Evolutionary conservation across 2,329 filamentous ascomycete species (phyloP), one percentile per base, ranked within the genome.

Genomic region (Magnaporthiopsis incrustans): DNA sequence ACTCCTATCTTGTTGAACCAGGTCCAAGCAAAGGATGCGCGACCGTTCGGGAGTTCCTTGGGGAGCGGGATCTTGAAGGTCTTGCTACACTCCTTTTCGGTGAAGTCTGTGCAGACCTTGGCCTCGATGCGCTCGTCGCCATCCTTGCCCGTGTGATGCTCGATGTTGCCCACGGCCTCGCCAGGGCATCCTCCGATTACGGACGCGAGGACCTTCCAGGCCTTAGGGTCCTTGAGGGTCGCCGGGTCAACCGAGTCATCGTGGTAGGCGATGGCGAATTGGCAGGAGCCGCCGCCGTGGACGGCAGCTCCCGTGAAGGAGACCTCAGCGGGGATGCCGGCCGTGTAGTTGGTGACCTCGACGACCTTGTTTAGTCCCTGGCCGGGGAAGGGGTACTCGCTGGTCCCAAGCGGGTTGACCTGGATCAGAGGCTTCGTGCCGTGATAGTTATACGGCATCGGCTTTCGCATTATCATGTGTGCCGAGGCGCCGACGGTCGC

Each of bases 221-320:
- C 64, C 44, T 60, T 58, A 12, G 63, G 63, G 35, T 64, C 59
- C 44, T n/a, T 53, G 44, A 53, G 44, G 12, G 30, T 50, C 2
- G 50, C 33, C 10, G 62, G 62, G 56, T 57, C 38, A 18, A 33
- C n/a, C 8, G 25, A 26, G 2, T 57, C 12, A 12, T 25, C 25
- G 69, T 97, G 94, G 25, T 90, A 92, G 0, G 93, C 95, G 70
- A 99, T 79, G 10, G 89, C 89, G 65, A 98, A 78, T 71, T 99
- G 95, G 78, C 95, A 98, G 0, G 91, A 96, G 0, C 95, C 95
- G 63, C 95, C 95, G 25, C 93, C 93, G 70, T 99, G 95, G 0
- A 88, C 86, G 3, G 92, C 93, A 60, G 81, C 78, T 44, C 92
- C 93, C 0, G 77, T 77, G 75, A 97, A 91, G 0, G 77, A 74